Base-by-base conservation (phyloP, 2,329 filamentous ascomycete genomes). In the Lecanicillium sp. region DNA sequence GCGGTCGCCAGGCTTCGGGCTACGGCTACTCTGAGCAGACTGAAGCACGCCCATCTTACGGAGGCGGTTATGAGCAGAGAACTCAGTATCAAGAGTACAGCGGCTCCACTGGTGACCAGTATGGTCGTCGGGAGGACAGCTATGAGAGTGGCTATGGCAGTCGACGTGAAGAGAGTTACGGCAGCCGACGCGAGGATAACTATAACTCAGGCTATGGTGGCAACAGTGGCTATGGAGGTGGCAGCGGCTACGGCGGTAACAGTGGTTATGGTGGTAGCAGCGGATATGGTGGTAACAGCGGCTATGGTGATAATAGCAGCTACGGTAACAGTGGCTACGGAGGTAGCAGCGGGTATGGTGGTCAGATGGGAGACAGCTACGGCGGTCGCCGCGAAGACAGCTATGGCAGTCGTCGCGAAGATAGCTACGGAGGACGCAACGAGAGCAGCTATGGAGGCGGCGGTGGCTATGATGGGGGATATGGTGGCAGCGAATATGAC, bases 61-160 rank as follows among this genome's bases (percentile, higher is more conserved):
- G 69, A 4, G 72, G 75, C 31, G 71, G 75, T 5, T 80, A 75
- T 44, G 71, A 80, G 50, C 64, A 76, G 46, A 72, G 66, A 29
- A 74, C 71, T 27, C 74, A 81, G 57, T 65, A 67, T 20, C 66
- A 60, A 15, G 69, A 73, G 38, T 65, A 65, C 38, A 54, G 59
- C 19, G 57, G 59, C 33, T 63, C 59, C 13, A 55, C 47, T 25
- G 51, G 52, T 25, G 48, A 49, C 14, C 49, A 45, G 28, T 45
- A 47, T 29, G 41, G 49, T 25, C 45, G 43, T 19, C 41, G n/a
- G n/a, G n/a, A n/a, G n/a, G n/a, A n/a, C n/a, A n/a, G 47, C 13
- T 43, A 46, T 32, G 36, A 44, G 9, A 33, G 50, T 30, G 33
- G 39, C 35, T 37, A 41, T 22, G 30, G 39, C 4, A 29, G 34